A percentile compares a stretch with the other conserved stretches of the same genome.
These are phyloP conservation scores for Kalmusia sp. DNA, from an alignment of 2,329 filamentous ascomycete species.

Conservation along the genomic window DNA sequence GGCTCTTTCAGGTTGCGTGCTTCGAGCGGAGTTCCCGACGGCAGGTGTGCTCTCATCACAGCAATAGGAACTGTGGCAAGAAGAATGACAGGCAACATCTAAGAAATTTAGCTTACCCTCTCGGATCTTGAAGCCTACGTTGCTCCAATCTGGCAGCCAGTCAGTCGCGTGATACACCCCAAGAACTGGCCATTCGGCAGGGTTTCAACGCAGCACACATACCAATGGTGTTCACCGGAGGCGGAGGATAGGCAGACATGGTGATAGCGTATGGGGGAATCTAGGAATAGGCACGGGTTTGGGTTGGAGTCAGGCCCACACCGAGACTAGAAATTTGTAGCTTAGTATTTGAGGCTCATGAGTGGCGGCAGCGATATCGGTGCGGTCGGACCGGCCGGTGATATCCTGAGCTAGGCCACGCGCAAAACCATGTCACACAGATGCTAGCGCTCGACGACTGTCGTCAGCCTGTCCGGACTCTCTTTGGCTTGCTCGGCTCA, in stretches of 20 bases:
- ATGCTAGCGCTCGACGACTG: neutral
- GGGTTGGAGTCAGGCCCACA: constrained; percentile 3
- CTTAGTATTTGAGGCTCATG: constrained; percentile 19
- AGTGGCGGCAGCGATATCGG: constrained; percentile 42
- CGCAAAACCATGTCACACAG: no score
- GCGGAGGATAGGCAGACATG: constrained; percentile 65
- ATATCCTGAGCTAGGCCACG: neutral
- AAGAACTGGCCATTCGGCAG: neutral
- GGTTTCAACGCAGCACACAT: constrained; percentile 22
- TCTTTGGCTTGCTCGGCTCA: neutral
- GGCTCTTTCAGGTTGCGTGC: no score
- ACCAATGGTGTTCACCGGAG: constrained; percentile 78
- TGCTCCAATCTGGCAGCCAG: constrained; percentile 75
- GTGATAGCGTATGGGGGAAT: constrained; percentile 3
- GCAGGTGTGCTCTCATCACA: neutral
- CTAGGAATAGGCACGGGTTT: constrained; percentile 1
- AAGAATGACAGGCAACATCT: neutral
- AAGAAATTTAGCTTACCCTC: constrained; percentile 67
- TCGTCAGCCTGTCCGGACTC: neutral
- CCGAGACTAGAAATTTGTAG: constrained; percentile 10
- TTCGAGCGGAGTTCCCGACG: no score
- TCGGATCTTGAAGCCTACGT: constrained; percentile 90
- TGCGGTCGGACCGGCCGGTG: constrained; percentile 7
- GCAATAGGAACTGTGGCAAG: neutral
- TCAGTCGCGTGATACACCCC: neutral